Evolutionary conservation across 2,329 filamentous ascomycete genomes (phyloP).

Genomic region (Furcasterigmium sp.): DNA sequence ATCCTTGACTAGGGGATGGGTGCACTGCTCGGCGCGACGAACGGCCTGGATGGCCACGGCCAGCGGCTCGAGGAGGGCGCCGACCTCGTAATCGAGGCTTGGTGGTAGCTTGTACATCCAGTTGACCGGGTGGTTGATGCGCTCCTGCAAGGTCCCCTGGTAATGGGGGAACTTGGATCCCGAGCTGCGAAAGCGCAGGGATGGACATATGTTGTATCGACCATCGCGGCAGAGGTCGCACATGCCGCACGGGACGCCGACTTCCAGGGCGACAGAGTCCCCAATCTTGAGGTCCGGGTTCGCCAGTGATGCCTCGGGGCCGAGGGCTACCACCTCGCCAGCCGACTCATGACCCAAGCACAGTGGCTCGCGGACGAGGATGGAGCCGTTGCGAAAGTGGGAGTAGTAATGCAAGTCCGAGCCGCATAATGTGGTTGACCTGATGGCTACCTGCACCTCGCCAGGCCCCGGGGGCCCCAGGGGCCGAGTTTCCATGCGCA

Average conservation of each 20-base stretch:
- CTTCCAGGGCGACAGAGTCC: slow-evolving; percentile 63
- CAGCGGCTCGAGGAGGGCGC: slow-evolving; percentile 12
- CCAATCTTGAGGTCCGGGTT: slow-evolving; percentile 53
- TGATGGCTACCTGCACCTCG: slow-evolving; percentile 49
- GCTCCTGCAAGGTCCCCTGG: slow-evolving; percentile 26
- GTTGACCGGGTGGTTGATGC: slow-evolving; percentile 23
- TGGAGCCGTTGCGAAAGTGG: slow-evolving; percentile 52
- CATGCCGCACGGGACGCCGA: slow-evolving; percentile 54
- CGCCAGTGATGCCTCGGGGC: slow-evolving; percentile 49
- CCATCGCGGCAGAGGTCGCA: slow-evolving; percentile 31
- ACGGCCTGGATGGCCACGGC: slow-evolving; percentile 11
- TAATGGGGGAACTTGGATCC: slow-evolving; percentile 20
- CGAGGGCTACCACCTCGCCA: slow-evolving; percentile 54
- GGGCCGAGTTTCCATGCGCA: too few relatives aligned
- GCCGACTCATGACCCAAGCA: slow-evolving; percentile 58
- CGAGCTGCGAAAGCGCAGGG: slow-evolving; percentile 24
- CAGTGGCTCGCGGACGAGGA: slow-evolving; percentile 35
- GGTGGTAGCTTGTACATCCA: slow-evolving; percentile 19
- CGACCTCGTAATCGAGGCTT: slow-evolving; percentile 9
- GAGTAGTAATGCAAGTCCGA: slow-evolving; percentile 54
- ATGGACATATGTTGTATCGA: slow-evolving; percentile 29
- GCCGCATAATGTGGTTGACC: slow-evolving; percentile 52
- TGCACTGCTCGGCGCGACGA: slow-evolving; percentile 14
- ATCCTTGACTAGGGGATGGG: slow-evolving; percentile 5
- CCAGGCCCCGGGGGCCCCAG: not conserved